Evolutionary conservation across 1,284 basidiomycete genomes (phyloP).

Genomic region (Caloboletus inedulis): DNA sequence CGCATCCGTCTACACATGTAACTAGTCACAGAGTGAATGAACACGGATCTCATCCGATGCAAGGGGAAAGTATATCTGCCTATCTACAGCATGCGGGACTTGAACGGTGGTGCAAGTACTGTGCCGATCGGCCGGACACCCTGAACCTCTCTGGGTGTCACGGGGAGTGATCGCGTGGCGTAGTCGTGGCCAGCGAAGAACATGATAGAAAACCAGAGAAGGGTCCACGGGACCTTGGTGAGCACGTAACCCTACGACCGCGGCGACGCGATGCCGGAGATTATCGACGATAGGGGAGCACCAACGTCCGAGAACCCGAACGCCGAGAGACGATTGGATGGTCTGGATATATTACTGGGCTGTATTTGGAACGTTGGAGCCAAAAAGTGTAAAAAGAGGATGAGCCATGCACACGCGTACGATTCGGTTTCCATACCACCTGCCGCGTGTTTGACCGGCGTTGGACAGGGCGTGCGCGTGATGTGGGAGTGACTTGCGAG

Average conservation of each 20-base stretch:
- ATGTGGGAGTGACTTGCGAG: not conserved
- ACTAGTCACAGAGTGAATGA: conserved; percentile 2
- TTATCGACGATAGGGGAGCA: not conserved
- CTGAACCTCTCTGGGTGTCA: not conserved
- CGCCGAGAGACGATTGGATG: too few relatives aligned
- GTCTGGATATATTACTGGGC: not conserved
- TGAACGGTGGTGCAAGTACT: not conserved
- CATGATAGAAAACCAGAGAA: conserved; percentile 7
- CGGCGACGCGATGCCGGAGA: not conserved
- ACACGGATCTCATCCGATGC: conserved; percentile 6
- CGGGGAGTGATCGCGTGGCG: not conserved
- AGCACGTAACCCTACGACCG: conserved; percentile 3
- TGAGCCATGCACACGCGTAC: not conserved
- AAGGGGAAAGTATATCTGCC: conserved; percentile 2
- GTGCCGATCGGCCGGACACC: not conserved
- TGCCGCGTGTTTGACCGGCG: conserved; percentile 1
- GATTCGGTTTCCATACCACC: not conserved
- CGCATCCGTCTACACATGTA: not conserved
- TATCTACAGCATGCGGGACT: not conserved
- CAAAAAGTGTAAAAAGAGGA: not conserved
- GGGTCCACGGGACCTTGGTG: not conserved
- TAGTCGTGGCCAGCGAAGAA: conserved; percentile 10
- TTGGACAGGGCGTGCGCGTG: not conserved
- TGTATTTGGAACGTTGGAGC: not conserved
- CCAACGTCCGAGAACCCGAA: too few relatives aligned